These are phyloP conservation scores for Sabuloglossum arenarium DNA, from an alignment of 495 filamentous ascomycete species.

Conservation along the genomic window DNA sequence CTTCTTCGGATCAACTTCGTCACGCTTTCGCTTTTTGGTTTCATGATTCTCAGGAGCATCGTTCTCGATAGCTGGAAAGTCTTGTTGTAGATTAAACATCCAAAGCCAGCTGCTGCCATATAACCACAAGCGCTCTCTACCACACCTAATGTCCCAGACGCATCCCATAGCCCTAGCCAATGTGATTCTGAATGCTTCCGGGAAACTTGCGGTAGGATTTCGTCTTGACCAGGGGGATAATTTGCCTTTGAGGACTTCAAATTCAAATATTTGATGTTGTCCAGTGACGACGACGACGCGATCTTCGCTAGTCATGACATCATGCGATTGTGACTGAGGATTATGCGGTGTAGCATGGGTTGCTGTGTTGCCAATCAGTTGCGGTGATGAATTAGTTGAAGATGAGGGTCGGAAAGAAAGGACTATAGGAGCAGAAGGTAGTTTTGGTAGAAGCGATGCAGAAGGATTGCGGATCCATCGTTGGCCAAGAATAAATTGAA, in stretches of 20 bases:
- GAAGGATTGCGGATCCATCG: constrained; percentile 46
- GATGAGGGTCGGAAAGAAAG: constrained; percentile 51
- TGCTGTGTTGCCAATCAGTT: constrained; percentile 22
- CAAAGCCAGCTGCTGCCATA: constrained; percentile 72
- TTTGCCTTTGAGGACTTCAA: constrained; percentile 50
- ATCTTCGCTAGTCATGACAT: constrained; percentile 26
- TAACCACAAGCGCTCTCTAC: constrained; percentile 52
- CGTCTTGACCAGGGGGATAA: constrained; percentile 70
- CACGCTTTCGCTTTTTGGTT: constrained; percentile 24
- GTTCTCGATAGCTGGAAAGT: constrained; percentile 32
- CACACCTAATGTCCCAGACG: constrained; percentile 51
- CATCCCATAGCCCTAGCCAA: constrained; percentile 63
- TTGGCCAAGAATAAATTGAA: constrained; percentile 18
- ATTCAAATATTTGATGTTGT: constrained; percentile 51
- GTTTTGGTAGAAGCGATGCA: constrained; percentile 52
- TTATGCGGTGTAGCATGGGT: constrained; percentile 24
- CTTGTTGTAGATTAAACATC: constrained; percentile 71
- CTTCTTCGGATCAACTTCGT: neutral
- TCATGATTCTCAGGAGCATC: constrained; percentile 8
- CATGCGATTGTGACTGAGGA: constrained; percentile 24
- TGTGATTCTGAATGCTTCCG: constrained; percentile 43
- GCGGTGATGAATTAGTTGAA: neutral
- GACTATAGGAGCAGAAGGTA: constrained; percentile 44
- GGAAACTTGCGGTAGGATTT: constrained; percentile 56
- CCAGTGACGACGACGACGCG: constrained; percentile 56